Conservation (phyloP, 345 rosid genomes). For the Acer negundo region DNA sequence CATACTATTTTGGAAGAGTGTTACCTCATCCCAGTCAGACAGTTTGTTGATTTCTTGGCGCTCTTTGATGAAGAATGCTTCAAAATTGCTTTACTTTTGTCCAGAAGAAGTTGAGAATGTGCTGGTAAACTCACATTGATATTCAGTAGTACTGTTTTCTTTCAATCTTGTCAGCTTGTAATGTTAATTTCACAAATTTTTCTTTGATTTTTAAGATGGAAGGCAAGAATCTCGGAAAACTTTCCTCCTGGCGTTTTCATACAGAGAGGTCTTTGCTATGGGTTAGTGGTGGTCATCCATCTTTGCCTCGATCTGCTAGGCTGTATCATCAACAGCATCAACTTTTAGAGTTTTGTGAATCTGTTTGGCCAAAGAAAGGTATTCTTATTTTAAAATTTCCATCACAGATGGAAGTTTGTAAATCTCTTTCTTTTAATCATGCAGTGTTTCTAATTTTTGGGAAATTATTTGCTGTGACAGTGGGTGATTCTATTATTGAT, state of each 20-base stretch:
- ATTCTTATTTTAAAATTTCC: slow-evolving; percentile 21
- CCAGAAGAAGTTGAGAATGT: slow-evolving; percentile 51
- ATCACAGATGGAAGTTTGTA: neutral
- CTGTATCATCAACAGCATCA: slow-evolving; percentile 55
- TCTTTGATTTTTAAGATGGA: slow-evolving; percentile 41
- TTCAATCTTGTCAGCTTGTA: neutral
- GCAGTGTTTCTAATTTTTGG: slow-evolving; percentile 9
- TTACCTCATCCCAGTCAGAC: slow-evolving; percentile 52
- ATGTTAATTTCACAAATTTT: slow-evolving; percentile 21
- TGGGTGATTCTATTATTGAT: slow-evolving; percentile 38
- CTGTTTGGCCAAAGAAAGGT: slow-evolving; percentile 76
- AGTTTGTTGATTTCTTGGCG: slow-evolving; percentile 55
- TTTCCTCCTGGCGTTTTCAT: slow-evolving; percentile 39
- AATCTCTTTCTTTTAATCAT: slow-evolving; percentile 19
- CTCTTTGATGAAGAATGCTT: slow-evolving; percentile 61
- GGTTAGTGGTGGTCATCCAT: slow-evolving; percentile 93
- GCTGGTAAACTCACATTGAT: slow-evolving; percentile 49
- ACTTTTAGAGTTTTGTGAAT: slow-evolving; percentile 55
- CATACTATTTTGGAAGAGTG: slow-evolving; percentile 62
- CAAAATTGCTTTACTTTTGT: slow-evolving; percentile 48
- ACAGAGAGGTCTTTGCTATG: slow-evolving; percentile 76
- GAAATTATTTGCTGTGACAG: slow-evolving; percentile 33
- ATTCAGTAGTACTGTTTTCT: slow-evolving; percentile 10
- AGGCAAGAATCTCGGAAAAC: slow-evolving; percentile 49
- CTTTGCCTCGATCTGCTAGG: slow-evolving; percentile 57